Percentiles rank a stretch among this genome's conserved stretches.
phyloP scores from a whole-genome alignment of 2,329 filamentous ascomycete species.

The Stromatinia cepivora region DNA sequence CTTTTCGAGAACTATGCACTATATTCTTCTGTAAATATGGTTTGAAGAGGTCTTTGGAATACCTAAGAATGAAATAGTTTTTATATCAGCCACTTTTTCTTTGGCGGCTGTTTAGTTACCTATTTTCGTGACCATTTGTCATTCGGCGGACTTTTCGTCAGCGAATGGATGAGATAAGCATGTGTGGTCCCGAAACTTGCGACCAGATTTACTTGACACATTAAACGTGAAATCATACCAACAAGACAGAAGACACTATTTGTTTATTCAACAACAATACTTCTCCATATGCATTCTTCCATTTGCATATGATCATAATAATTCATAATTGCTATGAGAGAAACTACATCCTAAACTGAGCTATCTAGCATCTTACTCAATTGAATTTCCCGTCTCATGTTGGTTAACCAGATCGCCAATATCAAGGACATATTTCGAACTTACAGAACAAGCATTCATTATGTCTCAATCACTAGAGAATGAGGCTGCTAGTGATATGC shows the following conservation, averaged over 20 bases:
- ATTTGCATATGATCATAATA: neutral
- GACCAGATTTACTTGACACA: constrained; percentile 1
- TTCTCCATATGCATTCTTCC: neutral
- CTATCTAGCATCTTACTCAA: neutral
- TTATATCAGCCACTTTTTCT: too few species aligned
- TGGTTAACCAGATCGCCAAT: neutral
- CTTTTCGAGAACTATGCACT: neutral
- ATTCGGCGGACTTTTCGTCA: neutral
- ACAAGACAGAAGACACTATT: neutral
- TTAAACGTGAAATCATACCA: neutral
- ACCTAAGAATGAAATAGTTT: too few species aligned
- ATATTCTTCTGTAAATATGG: too few species aligned
- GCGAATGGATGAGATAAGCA: constrained; percentile 8
- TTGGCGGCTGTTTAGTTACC: too few species aligned
- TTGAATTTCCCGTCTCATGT: neutral
- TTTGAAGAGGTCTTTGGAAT: too few species aligned
- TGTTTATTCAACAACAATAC: neutral
- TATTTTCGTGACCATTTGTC: neutral
- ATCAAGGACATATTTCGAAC: neutral
- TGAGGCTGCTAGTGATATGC: constrained; percentile 24
- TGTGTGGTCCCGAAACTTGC: constrained; percentile 1
- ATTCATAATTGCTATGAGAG: constrained; percentile 9
- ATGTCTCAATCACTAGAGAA: constrained; percentile 32
- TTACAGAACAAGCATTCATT: constrained; percentile 1
- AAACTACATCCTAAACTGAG: constrained; percentile 6